These are phyloP conservation scores for Aspergillus oerlinghausenensis DNA, from an alignment of 2,329 filamentous ascomycete genomes.

Conservation along the genomic window DNA sequence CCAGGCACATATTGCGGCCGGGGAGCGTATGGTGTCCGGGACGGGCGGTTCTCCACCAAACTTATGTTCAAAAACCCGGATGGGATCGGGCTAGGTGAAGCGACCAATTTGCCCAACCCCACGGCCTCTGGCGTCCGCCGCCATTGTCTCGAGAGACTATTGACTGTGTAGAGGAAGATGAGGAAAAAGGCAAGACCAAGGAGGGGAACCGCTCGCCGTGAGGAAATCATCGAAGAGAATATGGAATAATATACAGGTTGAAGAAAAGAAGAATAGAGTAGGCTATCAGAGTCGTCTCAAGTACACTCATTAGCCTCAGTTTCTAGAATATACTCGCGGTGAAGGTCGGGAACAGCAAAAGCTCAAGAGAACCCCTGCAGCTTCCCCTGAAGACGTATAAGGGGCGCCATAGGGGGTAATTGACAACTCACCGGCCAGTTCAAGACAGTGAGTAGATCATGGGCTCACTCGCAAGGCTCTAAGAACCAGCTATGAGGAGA, in stretches of 20 bases:
- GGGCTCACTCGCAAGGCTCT: background rate
- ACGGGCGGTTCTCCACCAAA: constrained; percentile 3
- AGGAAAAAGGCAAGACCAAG: constrained; percentile 31
- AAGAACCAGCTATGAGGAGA: background rate
- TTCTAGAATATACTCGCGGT: background rate
- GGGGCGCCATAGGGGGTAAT: background rate
- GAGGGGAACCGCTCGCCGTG: constrained; percentile 28
- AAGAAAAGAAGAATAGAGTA: background rate
- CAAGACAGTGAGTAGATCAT: background rate
- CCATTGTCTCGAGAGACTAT: constrained; percentile 31
- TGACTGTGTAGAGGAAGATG: constrained; percentile 26
- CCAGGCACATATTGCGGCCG: constrained; percentile 32
- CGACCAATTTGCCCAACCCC: constrained; percentile 33
- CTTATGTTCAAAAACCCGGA: constrained; percentile 15
- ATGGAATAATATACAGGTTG: constrained; percentile 8
- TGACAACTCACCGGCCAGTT: background rate
- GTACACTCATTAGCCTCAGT: background rate
- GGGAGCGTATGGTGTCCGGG: constrained; percentile 24
- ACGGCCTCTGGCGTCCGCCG: constrained; percentile 31
- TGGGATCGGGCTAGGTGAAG: constrained; percentile 9
- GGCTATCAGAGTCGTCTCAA: background rate
- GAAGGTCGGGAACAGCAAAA: background rate
- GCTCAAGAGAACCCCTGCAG: background rate
- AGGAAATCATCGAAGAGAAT: constrained; percentile 27
- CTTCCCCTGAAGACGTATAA: background rate